Conservation (phyloP, 2,329 filamentous ascomycete species). For the Ceratocystis ficicola region DNA sequence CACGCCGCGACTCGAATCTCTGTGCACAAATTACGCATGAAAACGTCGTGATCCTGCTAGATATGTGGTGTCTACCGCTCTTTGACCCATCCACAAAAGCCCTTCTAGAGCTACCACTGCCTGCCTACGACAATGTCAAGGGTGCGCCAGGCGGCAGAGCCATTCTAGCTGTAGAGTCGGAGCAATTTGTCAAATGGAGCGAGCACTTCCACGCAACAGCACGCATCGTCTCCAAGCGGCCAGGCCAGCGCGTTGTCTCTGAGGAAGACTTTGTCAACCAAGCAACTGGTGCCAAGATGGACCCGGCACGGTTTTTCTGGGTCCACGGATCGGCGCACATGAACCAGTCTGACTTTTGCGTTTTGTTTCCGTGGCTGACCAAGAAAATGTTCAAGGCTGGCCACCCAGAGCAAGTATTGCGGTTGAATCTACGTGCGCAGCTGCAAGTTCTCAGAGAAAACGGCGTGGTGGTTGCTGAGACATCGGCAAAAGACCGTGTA, state of each 20-base stretch:
- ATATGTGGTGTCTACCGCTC: conserved; percentile 70
- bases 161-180: conserved; percentile 59
- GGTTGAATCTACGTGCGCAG: conserved; percentile 47
- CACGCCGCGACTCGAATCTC: conserved; percentile 43
- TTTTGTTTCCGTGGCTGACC: conserved; percentile 64
- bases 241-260: conserved; percentile 34
- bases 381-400: conserved; percentile 45
- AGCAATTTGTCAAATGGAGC: conserved; percentile 67
- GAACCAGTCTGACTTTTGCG: conserved; percentile 70
- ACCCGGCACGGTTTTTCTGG: conserved; percentile 60
- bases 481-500: conserved; percentile 37
- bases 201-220: conserved; percentile 60
- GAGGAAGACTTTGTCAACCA: conserved; percentile 29
- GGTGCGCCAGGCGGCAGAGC: conserved; percentile 44
- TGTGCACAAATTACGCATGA: conserved; percentile 54
- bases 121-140: conserved; percentile 45
- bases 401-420: conserved; percentile 46
- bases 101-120: conserved; percentile 61
- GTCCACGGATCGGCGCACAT: conserved; percentile 63
- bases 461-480: conserved; percentile 38
- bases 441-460: conserved; percentile 45
- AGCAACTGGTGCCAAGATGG: conserved; percentile 27
- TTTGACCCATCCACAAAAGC: conserved; percentile 48
- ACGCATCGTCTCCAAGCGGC: conserved; percentile 48
- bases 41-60: conserved; percentile 57